These are phyloP conservation scores for Naganishia sp. DNA, from an alignment of 1,284 basidiomycete species.

Conservation along the genomic window DNA sequence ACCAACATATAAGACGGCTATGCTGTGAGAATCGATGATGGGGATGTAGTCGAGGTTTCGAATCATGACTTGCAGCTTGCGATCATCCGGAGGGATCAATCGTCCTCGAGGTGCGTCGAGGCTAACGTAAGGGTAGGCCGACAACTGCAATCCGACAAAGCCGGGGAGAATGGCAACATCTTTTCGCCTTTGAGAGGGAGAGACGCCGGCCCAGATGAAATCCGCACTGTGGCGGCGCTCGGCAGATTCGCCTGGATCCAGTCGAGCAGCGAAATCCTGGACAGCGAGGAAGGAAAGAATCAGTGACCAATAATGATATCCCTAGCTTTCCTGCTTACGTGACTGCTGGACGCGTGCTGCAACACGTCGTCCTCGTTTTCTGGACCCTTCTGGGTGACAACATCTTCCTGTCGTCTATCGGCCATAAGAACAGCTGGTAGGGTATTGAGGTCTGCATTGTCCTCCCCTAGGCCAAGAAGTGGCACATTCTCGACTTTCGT, in stretches of 20 bases:
- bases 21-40: conserved; percentile 96
- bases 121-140: conserved; percentile 67
- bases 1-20: conserved; percentile 94
- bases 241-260: conserved; percentile 1
- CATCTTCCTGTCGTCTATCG: conserved; percentile 59
- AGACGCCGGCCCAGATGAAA: conserved; percentile 78
- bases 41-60: conserved; percentile 79
- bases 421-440: conserved; percentile 72
- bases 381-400: conserved; percentile 31
- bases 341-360: conserved; percentile 8
- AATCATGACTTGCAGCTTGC: conserved; percentile 57
- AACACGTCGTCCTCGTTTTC: not conserved
- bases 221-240: conserved; percentile 29
- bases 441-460: conserved; percentile 70
- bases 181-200: conserved; percentile 83
- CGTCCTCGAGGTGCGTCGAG: conserved; percentile 50
- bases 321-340: not conserved
- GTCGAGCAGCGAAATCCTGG: not conserved
- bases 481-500: conserved; percentile 89
- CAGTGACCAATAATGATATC: too few species aligned
- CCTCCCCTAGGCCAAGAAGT: conserved; percentile 76
- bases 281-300: not conserved
- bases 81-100: conserved; percentile 59
- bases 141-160: conserved; percentile 84
- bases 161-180: conserved; percentile 81